These are phyloP conservation scores for Cichorium intybus DNA, from an alignment of 140 eudicot species.

Conservation along the genomic window DNA sequence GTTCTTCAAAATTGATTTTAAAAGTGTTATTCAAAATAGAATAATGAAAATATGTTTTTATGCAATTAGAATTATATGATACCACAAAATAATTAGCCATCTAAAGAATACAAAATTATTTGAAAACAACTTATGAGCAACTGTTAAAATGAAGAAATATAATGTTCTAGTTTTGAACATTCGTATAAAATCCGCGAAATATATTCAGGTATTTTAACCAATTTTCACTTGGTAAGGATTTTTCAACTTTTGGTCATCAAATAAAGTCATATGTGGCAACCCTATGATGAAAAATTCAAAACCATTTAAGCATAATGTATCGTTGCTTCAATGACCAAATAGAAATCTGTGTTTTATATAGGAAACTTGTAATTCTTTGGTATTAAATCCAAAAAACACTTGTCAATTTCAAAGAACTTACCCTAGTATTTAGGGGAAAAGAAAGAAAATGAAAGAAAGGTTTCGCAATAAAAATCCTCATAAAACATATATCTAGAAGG, in stretches of 20 bases:
- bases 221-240: background rate
- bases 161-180: background rate
- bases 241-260: background rate
- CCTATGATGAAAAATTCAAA: background rate
- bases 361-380: background rate
- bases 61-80: background rate
- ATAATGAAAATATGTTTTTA: background rate
- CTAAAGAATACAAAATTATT: background rate
- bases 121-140: background rate
- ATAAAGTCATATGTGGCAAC: background rate
- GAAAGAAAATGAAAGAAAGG: no score
- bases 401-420: background rate
- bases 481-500: no score
- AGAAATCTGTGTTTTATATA: no score
- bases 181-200: background rate
- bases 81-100: background rate
- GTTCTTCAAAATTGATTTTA: background rate
- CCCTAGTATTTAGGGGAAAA: no score
- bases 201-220: background rate
- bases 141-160: background rate
- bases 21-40: background rate
- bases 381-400: background rate
- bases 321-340: background rate
- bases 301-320: background rate
- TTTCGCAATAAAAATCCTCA: no score